Conservation (phyloP, 768 basidiomycete species). For the Psilocybe azurescens region DNA sequence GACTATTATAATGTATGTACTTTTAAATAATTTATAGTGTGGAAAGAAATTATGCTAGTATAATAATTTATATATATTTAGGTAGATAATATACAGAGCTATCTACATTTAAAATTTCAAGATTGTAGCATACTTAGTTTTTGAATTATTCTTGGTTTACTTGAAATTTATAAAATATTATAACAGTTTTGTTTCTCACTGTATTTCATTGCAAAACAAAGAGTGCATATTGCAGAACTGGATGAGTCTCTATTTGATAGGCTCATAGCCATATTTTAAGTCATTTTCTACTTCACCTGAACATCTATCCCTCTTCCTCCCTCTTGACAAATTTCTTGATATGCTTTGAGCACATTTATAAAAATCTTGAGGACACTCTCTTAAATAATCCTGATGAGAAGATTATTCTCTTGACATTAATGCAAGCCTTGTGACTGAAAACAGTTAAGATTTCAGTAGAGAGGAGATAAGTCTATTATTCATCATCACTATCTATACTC, state of each 20-base stretch:
- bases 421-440: neutral
- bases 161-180: too few species aligned
- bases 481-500: too few species aligned
- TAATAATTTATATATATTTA: too few species aligned
- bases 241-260: neutral
- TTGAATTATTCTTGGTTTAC: too few species aligned
- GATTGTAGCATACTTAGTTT: too few species aligned
- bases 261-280: neutral
- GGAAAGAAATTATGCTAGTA: too few species aligned
- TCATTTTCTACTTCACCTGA: constrained; percentile 1
- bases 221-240: constrained; percentile 2
- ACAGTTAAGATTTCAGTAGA: neutral
- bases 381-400: neutral
- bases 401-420: neutral
- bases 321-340: neutral
- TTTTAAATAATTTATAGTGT: too few species aligned
- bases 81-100: too few species aligned
- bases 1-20: too few species aligned
- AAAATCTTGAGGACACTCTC: neutral
- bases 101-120: too few species aligned
- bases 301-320: neutral
- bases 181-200: neutral
- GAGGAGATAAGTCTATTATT: neutral
- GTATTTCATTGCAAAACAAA: neutral
- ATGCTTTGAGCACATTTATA: neutral